Evolutionary conservation across 371 early-diverging fungal genomes (phyloP).

Genomic region (Lichtheimia ramosa): DNA sequence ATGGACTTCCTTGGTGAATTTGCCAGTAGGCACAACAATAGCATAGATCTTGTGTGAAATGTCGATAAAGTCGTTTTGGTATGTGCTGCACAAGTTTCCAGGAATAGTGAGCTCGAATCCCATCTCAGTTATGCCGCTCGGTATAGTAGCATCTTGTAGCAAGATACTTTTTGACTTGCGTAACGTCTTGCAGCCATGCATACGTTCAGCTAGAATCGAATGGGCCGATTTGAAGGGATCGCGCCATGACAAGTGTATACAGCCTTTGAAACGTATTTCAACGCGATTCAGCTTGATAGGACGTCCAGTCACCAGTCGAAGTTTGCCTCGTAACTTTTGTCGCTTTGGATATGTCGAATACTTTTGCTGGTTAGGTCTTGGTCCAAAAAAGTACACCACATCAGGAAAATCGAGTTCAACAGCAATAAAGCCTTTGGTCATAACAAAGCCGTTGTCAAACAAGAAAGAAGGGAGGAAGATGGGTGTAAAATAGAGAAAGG

Average conservation of each 20-base stretch:
- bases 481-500: too few species aligned
- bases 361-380: slow-evolving; percentile 14
- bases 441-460: too few species aligned
- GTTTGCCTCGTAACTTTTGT: slow-evolving; percentile 38
- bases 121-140: slow-evolving; percentile 31
- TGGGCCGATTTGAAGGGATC: slow-evolving; percentile 20
- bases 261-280: slow-evolving; percentile 30
- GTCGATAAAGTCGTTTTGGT: slow-evolving; percentile 20
- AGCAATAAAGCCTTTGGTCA: slow-evolving; percentile 22
- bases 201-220: slow-evolving; percentile 21
- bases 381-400: slow-evolving; percentile 26
- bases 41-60: slow-evolving; percentile 23
- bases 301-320: slow-evolving; percentile 28
- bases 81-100: slow-evolving; percentile 29
- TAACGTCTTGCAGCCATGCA: slow-evolving; percentile 27
- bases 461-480: too few species aligned
- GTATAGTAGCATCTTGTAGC: slow-evolving; percentile 29
- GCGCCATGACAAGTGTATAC: slow-evolving; percentile 28
- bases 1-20: slow-evolving; percentile 19
- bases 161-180: slow-evolving; percentile 27
- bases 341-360: slow-evolving; percentile 26
- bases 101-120: slow-evolving; percentile 39
- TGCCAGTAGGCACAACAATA: slow-evolving; percentile 19
- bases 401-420: slow-evolving; percentile 29
- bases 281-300: slow-evolving; percentile 25